A percentile compares a stretch with the other conserved stretches of the same genome.
phyloP scores from a whole-genome alignment of 257 asterid genomes.

The Cruciata laevipes region DNA sequence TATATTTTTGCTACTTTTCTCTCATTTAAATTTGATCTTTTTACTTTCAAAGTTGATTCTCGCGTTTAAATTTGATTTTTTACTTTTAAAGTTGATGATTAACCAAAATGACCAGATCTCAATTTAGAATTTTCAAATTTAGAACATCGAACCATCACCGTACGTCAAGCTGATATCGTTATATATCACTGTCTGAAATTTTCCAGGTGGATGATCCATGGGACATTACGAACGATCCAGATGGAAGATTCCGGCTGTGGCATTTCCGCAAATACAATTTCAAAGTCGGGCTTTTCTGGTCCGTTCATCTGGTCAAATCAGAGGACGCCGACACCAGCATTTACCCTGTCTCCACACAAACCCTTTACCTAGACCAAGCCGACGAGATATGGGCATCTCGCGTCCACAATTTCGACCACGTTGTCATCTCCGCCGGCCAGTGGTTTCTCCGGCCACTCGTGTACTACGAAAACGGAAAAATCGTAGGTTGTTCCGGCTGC shows the following conservation, averaged over 20 bases:
- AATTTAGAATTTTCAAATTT: no score
- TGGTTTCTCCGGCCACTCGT: conserved; percentile 38
- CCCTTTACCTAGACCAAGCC: conserved; percentile 48
- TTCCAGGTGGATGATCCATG: conserved; percentile 48
- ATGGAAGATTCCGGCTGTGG: conserved; percentile 44
- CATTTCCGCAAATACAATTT: conserved; percentile 40
- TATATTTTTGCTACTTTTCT: no score
- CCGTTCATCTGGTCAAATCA: conserved; percentile 43
- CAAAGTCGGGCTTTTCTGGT: conserved; percentile 45
- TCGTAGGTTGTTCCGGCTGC: conserved; percentile 21
- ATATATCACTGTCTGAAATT: not conserved
- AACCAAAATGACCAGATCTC: no score
- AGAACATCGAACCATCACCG: not conserved
- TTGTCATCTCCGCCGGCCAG: conserved; percentile 58
- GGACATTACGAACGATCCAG: conserved; percentile 40
- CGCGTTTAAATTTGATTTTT: no score
- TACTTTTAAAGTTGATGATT: no score
- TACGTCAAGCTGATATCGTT: no score
- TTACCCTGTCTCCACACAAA: conserved; percentile 30
- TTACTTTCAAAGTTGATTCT: no score
- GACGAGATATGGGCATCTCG: conserved; percentile 48
- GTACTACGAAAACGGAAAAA: conserved; percentile 18
- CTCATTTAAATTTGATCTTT: no score
- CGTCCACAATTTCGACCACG: conserved; percentile 39
- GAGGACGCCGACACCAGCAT: conserved; percentile 25